These are phyloP conservation scores for Boletus mariae DNA, from an alignment of 1,284 basidiomycete genomes.

Conservation along the genomic window DNA sequence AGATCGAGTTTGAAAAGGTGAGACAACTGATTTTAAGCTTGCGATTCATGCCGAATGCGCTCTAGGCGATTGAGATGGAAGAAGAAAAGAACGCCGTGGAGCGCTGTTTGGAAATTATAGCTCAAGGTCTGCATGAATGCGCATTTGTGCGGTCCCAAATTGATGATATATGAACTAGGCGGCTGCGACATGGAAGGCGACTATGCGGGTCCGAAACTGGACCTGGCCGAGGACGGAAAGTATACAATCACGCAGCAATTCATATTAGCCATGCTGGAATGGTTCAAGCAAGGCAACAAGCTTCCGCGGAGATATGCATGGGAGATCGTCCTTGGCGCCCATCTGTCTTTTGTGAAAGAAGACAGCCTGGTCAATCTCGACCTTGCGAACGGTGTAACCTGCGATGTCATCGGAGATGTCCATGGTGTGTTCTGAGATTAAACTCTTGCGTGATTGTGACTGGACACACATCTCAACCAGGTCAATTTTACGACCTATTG, in stretches of 20 bases:
- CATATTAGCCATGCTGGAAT: constrained; percentile 82
- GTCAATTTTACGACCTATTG: constrained; percentile 93
- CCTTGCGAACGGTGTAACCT: constrained; percentile 75
- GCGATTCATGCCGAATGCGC: neutral
- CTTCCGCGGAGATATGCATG: constrained; percentile 87
- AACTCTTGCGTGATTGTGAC: neutral
- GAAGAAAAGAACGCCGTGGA: constrained; percentile 77
- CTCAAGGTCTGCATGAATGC: constrained; percentile 52
- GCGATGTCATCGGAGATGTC: constrained; percentile 91
- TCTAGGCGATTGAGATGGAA: constrained; percentile 83
- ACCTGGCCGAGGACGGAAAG: constrained; percentile 53
- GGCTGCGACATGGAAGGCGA: constrained; percentile 67
- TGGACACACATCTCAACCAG: constrained; percentile 37
- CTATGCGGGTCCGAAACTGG: constrained; percentile 68
- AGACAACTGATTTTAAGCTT: constrained; percentile 9
- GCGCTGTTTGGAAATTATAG: constrained; percentile 75
- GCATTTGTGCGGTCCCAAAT: neutral
- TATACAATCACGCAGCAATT: constrained; percentile 77
- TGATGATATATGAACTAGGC: constrained; percentile 38
- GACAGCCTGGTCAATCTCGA: constrained; percentile 79
- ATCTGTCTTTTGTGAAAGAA: constrained; percentile 73
- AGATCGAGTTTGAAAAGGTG: constrained; percentile 87
- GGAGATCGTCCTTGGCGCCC: constrained; percentile 93
- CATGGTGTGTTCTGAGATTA: constrained; percentile 53
- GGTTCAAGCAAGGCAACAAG: constrained; percentile 90